These are phyloP conservation scores for Phytophthora niederhauseri DNA, from an alignment of 352 stramenopile genomes.

Conservation along the genomic window DNA sequence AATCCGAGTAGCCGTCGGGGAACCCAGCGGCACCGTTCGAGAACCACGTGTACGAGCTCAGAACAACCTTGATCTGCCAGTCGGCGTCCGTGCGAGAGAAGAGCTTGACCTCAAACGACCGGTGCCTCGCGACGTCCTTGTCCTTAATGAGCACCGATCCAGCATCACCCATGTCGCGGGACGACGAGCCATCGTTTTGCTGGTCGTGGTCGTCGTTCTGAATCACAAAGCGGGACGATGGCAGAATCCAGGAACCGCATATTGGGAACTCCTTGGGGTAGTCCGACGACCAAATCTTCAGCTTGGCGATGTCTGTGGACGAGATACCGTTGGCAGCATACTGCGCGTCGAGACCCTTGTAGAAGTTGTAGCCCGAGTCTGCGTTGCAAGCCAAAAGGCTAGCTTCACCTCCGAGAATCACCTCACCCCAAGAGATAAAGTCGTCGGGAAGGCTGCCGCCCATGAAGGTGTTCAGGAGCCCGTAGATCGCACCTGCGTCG, in stretches of 20 bases:
- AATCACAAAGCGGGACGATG: slow-evolving; percentile 63
- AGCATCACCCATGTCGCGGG: slow-evolving; percentile 59
- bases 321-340: slow-evolving; percentile 56
- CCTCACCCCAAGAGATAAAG: slow-evolving; percentile 69
- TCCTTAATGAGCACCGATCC: slow-evolving; percentile 65
- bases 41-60: slow-evolving; percentile 72
- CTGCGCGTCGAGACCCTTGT: slow-evolving; percentile 52
- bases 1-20: slow-evolving; percentile 58
- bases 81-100: slow-evolving; percentile 62
- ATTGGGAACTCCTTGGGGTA: slow-evolving; percentile 64
- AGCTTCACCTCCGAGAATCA: slow-evolving; percentile 45
- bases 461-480: slow-evolving; percentile 57
- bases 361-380: slow-evolving; percentile 68
- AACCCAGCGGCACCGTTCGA: slow-evolving; percentile 57
- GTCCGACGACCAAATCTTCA: slow-evolving; percentile 82
- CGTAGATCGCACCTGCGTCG: slow-evolving; percentile 59
- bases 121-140: slow-evolving; percentile 55
- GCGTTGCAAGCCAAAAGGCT: slow-evolving; percentile 58
- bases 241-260: slow-evolving; percentile 71
- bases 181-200: slow-evolving; percentile 51
- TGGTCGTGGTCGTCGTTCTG: slow-evolving; percentile 85
- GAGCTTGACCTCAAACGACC: slow-evolving; percentile 61
- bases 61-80: slow-evolving; percentile 68
- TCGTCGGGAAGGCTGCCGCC: slow-evolving; percentile 61
- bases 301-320: slow-evolving; percentile 58